Conservation (phyloP, 768 basidiomycete species). For the Pluteus cervinus region DNA sequence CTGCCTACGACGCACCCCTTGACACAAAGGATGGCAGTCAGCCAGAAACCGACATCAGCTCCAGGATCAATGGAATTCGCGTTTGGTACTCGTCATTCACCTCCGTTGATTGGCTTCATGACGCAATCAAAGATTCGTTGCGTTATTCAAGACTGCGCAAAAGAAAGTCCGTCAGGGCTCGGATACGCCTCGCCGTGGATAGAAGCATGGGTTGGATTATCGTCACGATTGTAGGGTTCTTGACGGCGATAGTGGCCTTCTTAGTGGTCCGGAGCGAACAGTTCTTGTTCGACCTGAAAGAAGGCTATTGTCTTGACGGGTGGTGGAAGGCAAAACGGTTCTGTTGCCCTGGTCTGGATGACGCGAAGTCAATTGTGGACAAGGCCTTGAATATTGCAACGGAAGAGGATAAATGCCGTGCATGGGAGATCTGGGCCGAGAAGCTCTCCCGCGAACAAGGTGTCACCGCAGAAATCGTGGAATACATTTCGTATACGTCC, state of each 20-base stretch:
- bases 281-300: conserved; percentile 88
- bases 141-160: conserved; percentile 70
- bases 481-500: conserved; percentile 63
- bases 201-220: conserved; percentile 84
- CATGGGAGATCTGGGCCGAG: conserved; percentile 76
- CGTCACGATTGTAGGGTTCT: conserved; percentile 81
- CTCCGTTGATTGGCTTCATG: conserved; percentile 95
- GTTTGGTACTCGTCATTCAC: conserved; percentile 90
- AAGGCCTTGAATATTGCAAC: neutral
- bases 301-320: conserved; percentile 70
- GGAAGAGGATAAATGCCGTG: conserved; percentile 41
- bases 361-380: conserved; percentile 7
- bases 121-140: conserved; percentile 88
- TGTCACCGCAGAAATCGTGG: conserved; percentile 37
- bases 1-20: conserved; percentile 63
- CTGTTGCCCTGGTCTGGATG: conserved; percentile 58
- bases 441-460: conserved; percentile 31
- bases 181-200: conserved; percentile 58
- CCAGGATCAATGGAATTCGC: conserved; percentile 79
- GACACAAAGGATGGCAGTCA: conserved; percentile 26
- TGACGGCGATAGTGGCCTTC: conserved; percentile 84
- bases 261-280: conserved; percentile 81
- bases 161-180: conserved; percentile 65
- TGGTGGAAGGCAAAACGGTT: conserved; percentile 77
- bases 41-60: conserved; percentile 43